A percentile compares a stretch with the other conserved stretches of the same genome.
phyloP scores from a whole-genome alignment of 305 asterid species.

The Solanum chacoense region DNA sequence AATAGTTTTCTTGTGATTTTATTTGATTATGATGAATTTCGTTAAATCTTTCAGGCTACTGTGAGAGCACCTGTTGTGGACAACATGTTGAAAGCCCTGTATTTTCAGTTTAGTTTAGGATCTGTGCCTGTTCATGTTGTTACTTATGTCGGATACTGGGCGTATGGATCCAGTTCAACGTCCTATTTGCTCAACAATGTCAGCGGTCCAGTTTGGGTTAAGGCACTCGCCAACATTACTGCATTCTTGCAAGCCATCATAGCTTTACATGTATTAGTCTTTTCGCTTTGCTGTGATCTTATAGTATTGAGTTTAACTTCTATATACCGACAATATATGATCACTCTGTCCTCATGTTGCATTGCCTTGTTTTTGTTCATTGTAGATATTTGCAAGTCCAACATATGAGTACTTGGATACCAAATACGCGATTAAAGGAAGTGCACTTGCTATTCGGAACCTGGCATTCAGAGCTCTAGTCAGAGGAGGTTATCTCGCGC shows the following conservation, averaged over 20 bases:
- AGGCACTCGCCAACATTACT: constrained; percentile 52
- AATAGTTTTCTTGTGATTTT: not conserved
- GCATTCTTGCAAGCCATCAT: constrained; percentile 80
- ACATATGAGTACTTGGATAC: constrained; percentile 87
- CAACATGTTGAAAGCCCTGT: constrained; percentile 85
- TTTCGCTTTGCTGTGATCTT: not conserved
- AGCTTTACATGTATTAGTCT: constrained; percentile 56
- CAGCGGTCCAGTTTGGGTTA: constrained; percentile 70
- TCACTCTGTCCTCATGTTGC: not conserved
- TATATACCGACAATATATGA: not conserved
- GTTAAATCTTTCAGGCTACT: constrained; percentile 51
- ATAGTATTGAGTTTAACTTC: not conserved
- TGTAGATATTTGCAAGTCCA: constrained; percentile 87
- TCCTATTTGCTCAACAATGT: constrained; percentile 76
- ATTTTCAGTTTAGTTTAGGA: constrained; percentile 76
- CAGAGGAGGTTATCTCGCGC: constrained; percentile 62
- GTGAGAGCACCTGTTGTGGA: constrained; percentile 64
- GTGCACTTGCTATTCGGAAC: constrained; percentile 50
- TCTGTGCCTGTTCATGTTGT: constrained; percentile 74
- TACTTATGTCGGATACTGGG: constrained; percentile 85
- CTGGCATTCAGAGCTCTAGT: constrained; percentile 52
- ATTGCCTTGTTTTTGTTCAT: not conserved
- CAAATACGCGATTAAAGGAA: constrained; percentile 54
- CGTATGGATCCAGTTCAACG: constrained; percentile 60
- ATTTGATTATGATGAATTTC: not conserved